Evolutionary conservation across 2,329 filamentous ascomycete genomes (phyloP).

Genomic region (Diaporthe humulicola): DNA sequence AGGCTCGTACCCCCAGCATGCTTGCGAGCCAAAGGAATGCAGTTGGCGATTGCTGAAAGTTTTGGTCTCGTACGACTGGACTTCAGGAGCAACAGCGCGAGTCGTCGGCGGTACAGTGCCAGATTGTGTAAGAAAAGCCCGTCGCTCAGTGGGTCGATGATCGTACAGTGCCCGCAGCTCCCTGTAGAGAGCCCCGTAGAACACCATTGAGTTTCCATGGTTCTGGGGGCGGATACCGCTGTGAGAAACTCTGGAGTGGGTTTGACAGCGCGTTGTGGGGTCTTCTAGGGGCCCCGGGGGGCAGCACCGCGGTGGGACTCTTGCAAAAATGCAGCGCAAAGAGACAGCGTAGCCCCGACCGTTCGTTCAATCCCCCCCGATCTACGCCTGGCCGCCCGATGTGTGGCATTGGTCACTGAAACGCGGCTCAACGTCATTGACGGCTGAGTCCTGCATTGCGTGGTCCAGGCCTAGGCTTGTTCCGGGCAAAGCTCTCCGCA

Average conservation of each 20-base stretch:
- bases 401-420: slow-evolving; percentile 30
- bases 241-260: slow-evolving; percentile 22
- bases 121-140: neutral
- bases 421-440: slow-evolving; percentile 40
- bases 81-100: neutral
- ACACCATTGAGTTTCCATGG: slow-evolving; percentile 9
- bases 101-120: slow-evolving; percentile 6
- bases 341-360: neutral
- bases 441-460: slow-evolving; percentile 14
- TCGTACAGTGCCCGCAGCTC: slow-evolving; percentile 31
- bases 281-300: neutral
- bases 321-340: neutral
- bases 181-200: neutral
- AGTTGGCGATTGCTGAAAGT: neutral
- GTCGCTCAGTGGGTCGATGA: neutral
- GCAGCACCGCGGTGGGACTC: slow-evolving; percentile 12
- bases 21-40: neutral
- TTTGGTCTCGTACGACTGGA: neutral
- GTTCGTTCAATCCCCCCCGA: slow-evolving; percentile 6
- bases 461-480: slow-evolving; percentile 15
- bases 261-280: slow-evolving; percentile 27
- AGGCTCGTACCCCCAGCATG: neutral
- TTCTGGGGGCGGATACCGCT: slow-evolving; percentile 25
- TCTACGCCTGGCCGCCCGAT: slow-evolving; percentile 37
- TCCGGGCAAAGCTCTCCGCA: slow-evolving; percentile 6